Percentiles rank a stretch among this genome's conserved stretches.
phyloP scores from a whole-genome alignment of 2,329 filamentous ascomycete species.

The Sclerotinia nivalis region DNA sequence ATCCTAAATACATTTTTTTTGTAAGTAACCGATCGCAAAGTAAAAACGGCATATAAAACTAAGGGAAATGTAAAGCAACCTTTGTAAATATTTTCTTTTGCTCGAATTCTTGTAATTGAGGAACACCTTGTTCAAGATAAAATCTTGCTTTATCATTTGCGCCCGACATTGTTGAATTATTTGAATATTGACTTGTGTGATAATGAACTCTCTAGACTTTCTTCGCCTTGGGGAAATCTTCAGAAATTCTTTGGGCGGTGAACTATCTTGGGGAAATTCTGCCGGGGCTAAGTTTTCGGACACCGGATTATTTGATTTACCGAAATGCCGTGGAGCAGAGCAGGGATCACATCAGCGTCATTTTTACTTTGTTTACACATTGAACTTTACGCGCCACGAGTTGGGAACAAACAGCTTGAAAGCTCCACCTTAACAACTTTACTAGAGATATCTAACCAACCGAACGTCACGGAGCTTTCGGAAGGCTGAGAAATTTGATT shows the following conservation, averaged over 20 bases:
- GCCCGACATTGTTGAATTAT: slow-evolving; percentile 62
- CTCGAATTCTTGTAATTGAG: slow-evolving; percentile 89
- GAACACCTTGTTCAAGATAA: slow-evolving; percentile 88
- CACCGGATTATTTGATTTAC: neutral
- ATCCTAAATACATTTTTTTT: slow-evolving; percentile 53
- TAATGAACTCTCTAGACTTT: neutral
- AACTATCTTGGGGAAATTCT: neutral
- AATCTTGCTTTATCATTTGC: slow-evolving; percentile 93
- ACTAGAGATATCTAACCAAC: neutral
- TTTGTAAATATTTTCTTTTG: slow-evolving; percentile 87
- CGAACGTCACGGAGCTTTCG: slow-evolving; percentile 1
- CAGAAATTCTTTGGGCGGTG: slow-evolving; percentile 25
- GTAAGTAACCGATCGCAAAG: slow-evolving; percentile 8
- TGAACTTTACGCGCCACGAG: slow-evolving; percentile 16
- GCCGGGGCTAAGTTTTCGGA: neutral
- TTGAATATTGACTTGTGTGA: slow-evolving; percentile 7
- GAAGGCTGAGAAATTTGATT: slow-evolving; percentile 10
- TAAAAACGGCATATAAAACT: neutral
- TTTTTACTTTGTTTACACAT: neutral
- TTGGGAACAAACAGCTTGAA: neutral
- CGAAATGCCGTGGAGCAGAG: neutral
- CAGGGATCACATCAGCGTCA: neutral
- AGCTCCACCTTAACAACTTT: neutral
- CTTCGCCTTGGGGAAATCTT: slow-evolving; percentile 3
- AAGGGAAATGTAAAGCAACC: slow-evolving; percentile 47